Evolutionary conservation across 306 rosid genomes (phyloP).

Genomic region (Inga oerstediana): DNA sequence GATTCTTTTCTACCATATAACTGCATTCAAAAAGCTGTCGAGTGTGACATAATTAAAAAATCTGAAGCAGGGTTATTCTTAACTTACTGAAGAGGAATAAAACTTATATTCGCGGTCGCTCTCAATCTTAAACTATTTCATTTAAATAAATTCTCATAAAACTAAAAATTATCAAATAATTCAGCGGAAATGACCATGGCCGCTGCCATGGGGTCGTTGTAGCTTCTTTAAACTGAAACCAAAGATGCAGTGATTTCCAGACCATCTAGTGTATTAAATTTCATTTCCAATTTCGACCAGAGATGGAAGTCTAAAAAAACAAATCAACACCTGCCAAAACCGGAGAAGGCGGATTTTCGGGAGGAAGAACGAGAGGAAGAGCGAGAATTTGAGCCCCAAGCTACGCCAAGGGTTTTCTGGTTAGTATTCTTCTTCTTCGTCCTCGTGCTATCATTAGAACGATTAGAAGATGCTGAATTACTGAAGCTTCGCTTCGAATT

Average conservation of each 20-base stretch:
- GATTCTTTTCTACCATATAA: constrained; percentile 78
- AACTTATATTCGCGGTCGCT: neutral
- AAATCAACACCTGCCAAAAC: constrained; percentile 59
- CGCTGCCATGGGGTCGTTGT: neutral
- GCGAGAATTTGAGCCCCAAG: constrained; percentile 75
- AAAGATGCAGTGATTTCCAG: neutral
- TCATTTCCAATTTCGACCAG: neutral
- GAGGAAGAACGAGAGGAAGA: constrained; percentile 47
- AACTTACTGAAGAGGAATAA: neutral
- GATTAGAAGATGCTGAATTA: constrained; percentile 48
- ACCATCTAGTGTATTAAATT: neutral
- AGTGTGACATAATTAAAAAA: neutral
- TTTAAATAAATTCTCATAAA: neutral
- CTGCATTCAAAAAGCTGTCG: constrained; percentile 39
- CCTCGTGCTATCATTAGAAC: constrained; percentile 27
- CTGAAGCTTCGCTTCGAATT: constrained; percentile 57
- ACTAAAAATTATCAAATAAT: neutral
- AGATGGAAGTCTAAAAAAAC: neutral
- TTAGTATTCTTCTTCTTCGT: constrained; percentile 49
- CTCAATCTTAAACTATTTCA: neutral
- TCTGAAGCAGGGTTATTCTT: neutral
- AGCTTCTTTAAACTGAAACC: neutral
- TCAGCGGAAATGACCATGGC: neutral
- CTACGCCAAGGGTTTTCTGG: constrained; percentile 85
- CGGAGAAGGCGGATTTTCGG: constrained; percentile 66